Conservation (phyloP, 257 asterid genomes). For the Mentha longifolia region DNA sequence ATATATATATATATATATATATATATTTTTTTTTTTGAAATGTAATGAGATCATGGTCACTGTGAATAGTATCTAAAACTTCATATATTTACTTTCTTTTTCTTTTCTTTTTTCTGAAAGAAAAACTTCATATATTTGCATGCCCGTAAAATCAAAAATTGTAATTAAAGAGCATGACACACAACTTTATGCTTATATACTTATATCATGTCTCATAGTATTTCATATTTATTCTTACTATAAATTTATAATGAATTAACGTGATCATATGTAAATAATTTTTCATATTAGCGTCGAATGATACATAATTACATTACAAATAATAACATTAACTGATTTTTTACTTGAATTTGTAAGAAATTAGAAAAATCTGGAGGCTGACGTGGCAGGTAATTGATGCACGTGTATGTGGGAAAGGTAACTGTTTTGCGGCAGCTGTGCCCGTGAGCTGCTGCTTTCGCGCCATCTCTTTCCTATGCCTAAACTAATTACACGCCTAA, state of each 20-base stretch:
- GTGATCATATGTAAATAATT: no score
- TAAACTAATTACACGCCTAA: neutral
- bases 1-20: no score
- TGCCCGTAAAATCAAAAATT: no score
- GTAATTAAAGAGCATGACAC: no score
- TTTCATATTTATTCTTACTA: no score
- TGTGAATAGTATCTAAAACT: conserved; percentile 1
- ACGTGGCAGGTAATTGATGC: conserved; percentile 17
- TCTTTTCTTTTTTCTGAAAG: no score
- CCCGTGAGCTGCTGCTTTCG: conserved; percentile 10
- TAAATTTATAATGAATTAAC: no score
- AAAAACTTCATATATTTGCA: no score
- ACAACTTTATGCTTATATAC: no score
- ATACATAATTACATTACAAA: no score
- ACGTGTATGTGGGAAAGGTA: conserved; percentile 26
- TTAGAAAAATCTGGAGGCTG: neutral
- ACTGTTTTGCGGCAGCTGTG: conserved; percentile 33
- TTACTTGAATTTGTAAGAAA: neutral
- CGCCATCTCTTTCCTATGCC: conserved; percentile 26
- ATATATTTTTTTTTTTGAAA: neutral
- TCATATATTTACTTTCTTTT: neutral
- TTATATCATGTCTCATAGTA: no score
- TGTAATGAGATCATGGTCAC: neutral
- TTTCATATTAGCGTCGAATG: no score
- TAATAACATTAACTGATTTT: neutral